Evolutionary conservation across 768 basidiomycete species (phyloP).

Genomic region (Calocybe indica): DNA sequence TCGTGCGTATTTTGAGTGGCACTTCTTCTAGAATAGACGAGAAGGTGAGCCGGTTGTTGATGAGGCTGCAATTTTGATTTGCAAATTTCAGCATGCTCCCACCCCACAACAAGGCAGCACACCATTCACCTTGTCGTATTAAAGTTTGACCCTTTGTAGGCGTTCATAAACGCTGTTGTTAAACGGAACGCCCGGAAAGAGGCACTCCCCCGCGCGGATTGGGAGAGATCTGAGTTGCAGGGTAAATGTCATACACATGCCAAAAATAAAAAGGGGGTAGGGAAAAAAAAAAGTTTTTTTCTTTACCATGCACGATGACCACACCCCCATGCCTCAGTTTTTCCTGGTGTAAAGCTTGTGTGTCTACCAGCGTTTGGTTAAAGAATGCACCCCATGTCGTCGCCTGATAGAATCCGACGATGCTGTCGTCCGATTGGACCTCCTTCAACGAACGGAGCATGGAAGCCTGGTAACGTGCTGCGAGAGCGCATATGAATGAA

Average conservation of each 20-base stretch:
- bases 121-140: constrained; percentile 66
- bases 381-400: constrained; percentile 83
- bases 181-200: constrained; percentile 87
- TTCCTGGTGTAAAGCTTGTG: constrained; percentile 81
- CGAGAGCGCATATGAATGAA: constrained; percentile 6
- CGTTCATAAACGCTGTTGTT: constrained; percentile 73
- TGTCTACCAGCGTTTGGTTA: constrained; percentile 74
- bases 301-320: constrained; percentile 76
- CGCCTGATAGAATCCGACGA: constrained; percentile 93
- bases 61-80: constrained; percentile 45
- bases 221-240: constrained; percentile 55
- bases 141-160: constrained; percentile 79
- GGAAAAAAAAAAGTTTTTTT: constrained; percentile 1
- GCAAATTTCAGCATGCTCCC: constrained; percentile 13
- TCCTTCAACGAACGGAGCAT: constrained; percentile 88
- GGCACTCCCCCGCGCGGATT: constrained; percentile 76
- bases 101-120: background rate
- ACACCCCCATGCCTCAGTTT: constrained; percentile 82
- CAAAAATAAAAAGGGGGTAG: no score
- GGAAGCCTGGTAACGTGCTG: constrained; percentile 75
- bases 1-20: constrained; percentile 79
- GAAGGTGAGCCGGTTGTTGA: constrained; percentile 77
- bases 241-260: no score
- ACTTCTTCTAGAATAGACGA: constrained; percentile 83
- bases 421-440: constrained; percentile 85